These are phyloP conservation scores for Dalbergia cochinchinensis DNA, from an alignment of 306 rosid genomes.

Conservation along the genomic window DNA sequence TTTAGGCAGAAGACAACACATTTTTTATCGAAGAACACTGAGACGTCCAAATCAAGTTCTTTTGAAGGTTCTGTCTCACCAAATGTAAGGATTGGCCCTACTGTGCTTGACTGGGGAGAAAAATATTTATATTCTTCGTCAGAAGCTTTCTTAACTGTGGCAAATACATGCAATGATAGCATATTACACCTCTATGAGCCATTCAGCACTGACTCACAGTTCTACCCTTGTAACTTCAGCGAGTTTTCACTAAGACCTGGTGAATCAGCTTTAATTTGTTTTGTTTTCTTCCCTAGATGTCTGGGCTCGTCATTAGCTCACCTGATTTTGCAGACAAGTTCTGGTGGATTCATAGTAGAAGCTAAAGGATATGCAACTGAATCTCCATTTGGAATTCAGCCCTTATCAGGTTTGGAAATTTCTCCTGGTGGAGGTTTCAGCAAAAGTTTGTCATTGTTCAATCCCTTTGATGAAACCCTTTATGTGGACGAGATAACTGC, in stretches of 20 bases:
- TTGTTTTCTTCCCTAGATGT: constrained; percentile 81
- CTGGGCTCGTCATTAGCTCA: constrained; percentile 81
- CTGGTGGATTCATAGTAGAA: constrained; percentile 86
- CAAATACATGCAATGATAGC: constrained; percentile 80
- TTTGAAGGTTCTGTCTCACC: constrained; percentile 62
- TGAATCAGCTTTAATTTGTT: constrained; percentile 72
- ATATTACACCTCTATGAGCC: constrained; percentile 85
- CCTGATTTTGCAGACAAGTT: constrained; percentile 88
- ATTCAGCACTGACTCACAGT: constrained; percentile 84
- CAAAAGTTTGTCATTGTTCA: constrained; percentile 75
- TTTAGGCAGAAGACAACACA: constrained; percentile 59
- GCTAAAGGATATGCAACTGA: constrained; percentile 81
- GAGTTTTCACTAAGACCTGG: constrained; percentile 79
- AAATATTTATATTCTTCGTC: constrained; percentile 76
- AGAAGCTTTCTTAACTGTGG: constrained; percentile 73
- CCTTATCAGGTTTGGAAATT: constrained; percentile 61
- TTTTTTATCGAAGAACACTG: constrained; percentile 53
- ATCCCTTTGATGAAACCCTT: constrained; percentile 80
- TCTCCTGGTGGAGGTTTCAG: constrained; percentile 83
- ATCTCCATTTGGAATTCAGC: constrained; percentile 84
- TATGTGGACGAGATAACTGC: constrained; percentile 79
- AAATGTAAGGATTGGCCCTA: constrained; percentile 71
- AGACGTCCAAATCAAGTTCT: constrained; percentile 57
- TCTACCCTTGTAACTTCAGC: constrained; percentile 90
- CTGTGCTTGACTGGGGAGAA: constrained; percentile 85